Evolutionary conservation across 176 grass and related monocot species (phyloP).

Genomic region (Leersia perrieri): DNA sequence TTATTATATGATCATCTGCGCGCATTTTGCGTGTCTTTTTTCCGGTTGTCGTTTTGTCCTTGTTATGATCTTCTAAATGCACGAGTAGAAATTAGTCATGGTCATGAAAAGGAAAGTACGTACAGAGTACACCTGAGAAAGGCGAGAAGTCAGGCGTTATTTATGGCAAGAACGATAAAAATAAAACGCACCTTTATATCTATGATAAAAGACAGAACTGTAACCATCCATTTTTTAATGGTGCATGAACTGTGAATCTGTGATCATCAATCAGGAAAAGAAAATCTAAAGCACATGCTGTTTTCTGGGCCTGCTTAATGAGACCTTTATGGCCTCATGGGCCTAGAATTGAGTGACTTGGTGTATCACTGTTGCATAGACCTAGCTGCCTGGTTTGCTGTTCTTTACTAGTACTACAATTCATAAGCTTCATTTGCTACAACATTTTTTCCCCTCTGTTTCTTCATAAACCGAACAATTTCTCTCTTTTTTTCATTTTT

Average conservation of each 20-base stretch:
- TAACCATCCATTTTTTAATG: background rate
- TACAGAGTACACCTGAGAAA: background rate
- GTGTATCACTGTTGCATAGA: background rate
- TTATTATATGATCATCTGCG: constrained; percentile 4
- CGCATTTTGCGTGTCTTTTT: background rate
- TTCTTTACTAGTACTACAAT: too few relatives aligned
- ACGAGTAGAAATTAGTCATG: too few relatives aligned
- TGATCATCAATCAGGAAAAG: background rate
- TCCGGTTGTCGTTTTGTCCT: constrained; percentile 7
- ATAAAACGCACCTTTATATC: background rate
- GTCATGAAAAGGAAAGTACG: background rate
- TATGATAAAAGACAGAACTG: background rate
- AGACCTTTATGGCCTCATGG: background rate
- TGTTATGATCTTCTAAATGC: background rate
- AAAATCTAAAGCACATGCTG: background rate
- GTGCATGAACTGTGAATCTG: background rate
- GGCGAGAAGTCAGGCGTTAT: background rate
- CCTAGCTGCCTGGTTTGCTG: background rate
- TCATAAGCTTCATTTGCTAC: background rate
- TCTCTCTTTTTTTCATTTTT: background rate
- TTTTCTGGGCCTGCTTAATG: background rate
- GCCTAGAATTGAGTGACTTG: background rate
- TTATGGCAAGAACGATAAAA: background rate
- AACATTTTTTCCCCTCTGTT: background rate
- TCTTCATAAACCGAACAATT: background rate